Percentiles rank a stretch among this genome's conserved stretches.
These are phyloP conservation scores for Crucibulum laeve DNA, from an alignment of 768 basidiomycete species.

Conservation along the genomic window DNA sequence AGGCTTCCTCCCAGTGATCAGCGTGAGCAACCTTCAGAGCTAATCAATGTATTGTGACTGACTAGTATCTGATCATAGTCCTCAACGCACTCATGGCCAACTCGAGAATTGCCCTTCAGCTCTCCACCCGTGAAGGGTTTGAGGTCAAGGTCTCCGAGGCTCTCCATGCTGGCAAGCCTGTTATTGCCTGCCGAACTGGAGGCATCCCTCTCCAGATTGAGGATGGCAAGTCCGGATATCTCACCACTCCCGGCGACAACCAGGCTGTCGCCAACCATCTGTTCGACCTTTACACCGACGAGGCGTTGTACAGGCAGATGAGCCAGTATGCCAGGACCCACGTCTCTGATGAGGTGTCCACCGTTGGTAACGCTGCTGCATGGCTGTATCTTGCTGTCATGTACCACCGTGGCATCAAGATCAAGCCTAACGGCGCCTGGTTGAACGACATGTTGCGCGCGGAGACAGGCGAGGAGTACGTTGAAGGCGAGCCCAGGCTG, in stretches of 20 bases:
- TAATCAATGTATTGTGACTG: conserved; percentile 1
- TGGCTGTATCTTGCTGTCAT: conserved; percentile 72
- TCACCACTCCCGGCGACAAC: conserved; percentile 77
- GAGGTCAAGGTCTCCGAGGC: conserved; percentile 97
- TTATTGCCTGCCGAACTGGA: conserved; percentile 81
- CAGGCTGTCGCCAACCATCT: conserved; percentile 71
- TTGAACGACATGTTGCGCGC: conserved; percentile 75
- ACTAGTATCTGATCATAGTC: conserved; percentile 38
- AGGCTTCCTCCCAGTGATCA: conserved; percentile 81
- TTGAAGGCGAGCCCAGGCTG: conserved; percentile 62
- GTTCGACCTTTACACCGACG: conserved; percentile 74
- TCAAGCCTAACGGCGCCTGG: conserved; percentile 81
- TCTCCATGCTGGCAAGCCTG: conserved; percentile 84
- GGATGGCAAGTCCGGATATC: conserved; percentile 83
- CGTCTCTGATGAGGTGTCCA: conserved; percentile 81
- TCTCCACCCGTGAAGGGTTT: conserved; percentile 93
- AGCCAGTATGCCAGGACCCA: conserved; percentile 68
- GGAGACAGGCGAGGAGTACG: conserved; percentile 72
- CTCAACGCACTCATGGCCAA: conserved; percentile 89
- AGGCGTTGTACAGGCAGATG: conserved; percentile 57
- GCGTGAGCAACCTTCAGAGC: conserved; percentile 38
- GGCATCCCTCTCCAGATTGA: conserved; percentile 92
- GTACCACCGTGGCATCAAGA: conserved; percentile 71
- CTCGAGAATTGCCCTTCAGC: conserved; percentile 84
- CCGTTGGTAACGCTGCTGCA: conserved; percentile 72